Evolutionary conservation across 768 basidiomycete genomes (phyloP).

Genomic region (Leccinum pellstonianum): DNA sequence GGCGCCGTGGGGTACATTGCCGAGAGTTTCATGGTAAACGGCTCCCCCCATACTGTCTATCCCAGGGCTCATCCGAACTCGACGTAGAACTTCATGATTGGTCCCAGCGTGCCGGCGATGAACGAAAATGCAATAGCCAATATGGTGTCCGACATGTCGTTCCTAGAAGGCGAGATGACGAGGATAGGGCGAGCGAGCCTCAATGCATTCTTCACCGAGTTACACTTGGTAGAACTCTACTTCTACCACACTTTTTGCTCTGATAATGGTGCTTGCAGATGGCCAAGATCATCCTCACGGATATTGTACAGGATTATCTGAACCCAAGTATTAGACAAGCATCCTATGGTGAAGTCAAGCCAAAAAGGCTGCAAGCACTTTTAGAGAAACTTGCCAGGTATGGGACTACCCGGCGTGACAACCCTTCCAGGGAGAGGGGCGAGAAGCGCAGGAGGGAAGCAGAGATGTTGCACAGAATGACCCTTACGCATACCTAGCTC

Average conservation of each 20-base stretch:
- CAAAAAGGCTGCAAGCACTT: slow-evolving; percentile 68
- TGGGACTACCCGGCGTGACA: slow-evolving; percentile 61
- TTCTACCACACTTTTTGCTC: neutral
- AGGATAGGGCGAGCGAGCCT: slow-evolving; percentile 72
- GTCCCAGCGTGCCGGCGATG: slow-evolving; percentile 70
- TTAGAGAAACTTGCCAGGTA: slow-evolving; percentile 77
- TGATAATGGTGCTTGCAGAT: slow-evolving; percentile 43
- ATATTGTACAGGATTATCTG: slow-evolving; percentile 78
- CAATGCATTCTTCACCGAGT: slow-evolving; percentile 69
- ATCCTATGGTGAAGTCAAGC: slow-evolving; percentile 63
- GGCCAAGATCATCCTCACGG: slow-evolving; percentile 66
- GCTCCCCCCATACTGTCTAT: neutral
- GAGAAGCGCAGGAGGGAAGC: slow-evolving; percentile 77
- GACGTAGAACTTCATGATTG: slow-evolving; percentile 70
- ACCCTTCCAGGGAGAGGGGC: slow-evolving; percentile 57
- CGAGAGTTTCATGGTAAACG: slow-evolving; percentile 79
- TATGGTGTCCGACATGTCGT: slow-evolving; percentile 80
- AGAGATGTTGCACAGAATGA: slow-evolving; percentile 67
- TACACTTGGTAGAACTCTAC: slow-evolving; percentile 60
- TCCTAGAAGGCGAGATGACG: slow-evolving; percentile 84
- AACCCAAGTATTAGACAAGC: slow-evolving; percentile 66
- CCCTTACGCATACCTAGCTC: slow-evolving; percentile 17
- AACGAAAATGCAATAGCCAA: slow-evolving; percentile 91
- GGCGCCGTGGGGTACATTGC: slow-evolving; percentile 88
- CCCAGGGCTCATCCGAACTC: slow-evolving; percentile 5